Percentiles rank a stretch among this genome's conserved stretches.
phyloP scores from a whole-genome alignment of 2,329 filamentous ascomycete species.

The Nemania sp. region DNA sequence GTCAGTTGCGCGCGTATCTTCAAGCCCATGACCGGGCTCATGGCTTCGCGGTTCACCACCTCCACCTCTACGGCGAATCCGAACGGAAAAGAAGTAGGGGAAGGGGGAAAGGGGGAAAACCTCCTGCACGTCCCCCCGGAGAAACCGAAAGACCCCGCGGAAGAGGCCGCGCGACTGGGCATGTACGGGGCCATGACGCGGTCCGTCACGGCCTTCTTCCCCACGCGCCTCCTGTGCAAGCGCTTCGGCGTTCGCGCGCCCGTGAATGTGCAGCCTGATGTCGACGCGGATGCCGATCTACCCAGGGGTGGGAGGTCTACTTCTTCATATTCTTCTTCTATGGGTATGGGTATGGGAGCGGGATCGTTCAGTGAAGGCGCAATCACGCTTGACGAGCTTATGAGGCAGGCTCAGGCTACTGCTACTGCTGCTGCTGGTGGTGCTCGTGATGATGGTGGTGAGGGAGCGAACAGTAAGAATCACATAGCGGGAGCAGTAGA shows the following conservation, averaged over 20 bases:
- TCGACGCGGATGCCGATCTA: constrained; percentile 40
- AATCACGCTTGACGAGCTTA: constrained; percentile 40
- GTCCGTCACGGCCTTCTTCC: constrained; percentile 71
- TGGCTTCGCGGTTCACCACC: constrained; percentile 91
- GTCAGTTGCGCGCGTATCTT: constrained; percentile 70
- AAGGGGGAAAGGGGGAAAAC: constrained; percentile 26
- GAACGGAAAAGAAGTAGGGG: constrained; percentile 21
- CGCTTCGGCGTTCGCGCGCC: constrained; percentile 87
- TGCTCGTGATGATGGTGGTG: neutral
- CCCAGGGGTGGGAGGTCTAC: neutral
- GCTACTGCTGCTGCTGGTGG: neutral
- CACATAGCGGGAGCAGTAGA: neutral
- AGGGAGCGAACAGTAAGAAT: too few species aligned
- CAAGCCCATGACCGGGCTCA: constrained; percentile 86
- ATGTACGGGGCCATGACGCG: constrained; percentile 94
- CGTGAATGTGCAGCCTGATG: constrained; percentile 63
- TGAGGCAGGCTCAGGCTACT: constrained; percentile 34
- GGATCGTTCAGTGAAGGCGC: constrained; percentile 24
- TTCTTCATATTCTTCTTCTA: constrained; percentile 15
- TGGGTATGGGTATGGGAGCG: neutral
- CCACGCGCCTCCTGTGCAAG: constrained; percentile 86
- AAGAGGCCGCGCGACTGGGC: constrained; percentile 82
- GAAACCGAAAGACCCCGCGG: constrained; percentile 74
- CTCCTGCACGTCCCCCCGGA: constrained; percentile 50
- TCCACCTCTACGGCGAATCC: constrained; percentile 45